phyloP scores from a whole-genome alignment of 176 grass and related monocot species.

The Paspalum vaginatum region DNA sequence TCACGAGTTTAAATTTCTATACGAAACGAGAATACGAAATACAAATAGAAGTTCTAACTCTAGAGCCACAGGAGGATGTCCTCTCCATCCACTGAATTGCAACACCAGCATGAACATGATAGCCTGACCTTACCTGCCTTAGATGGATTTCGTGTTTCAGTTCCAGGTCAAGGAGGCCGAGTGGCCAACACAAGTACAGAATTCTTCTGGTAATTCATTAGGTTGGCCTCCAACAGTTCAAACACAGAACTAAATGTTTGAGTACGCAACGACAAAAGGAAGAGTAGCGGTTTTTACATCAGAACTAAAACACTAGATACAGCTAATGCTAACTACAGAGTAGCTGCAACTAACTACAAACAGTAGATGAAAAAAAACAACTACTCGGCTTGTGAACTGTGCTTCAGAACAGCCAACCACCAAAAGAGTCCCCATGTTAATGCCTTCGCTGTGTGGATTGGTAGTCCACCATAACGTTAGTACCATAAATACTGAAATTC shows the following conservation, averaged over 20 bases:
- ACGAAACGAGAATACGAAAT: background rate
- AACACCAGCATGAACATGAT: background rate
- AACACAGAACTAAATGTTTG: conserved; percentile 16
- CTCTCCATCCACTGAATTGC: background rate
- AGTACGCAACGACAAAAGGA: conserved; percentile 22
- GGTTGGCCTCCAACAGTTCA: conserved; percentile 4
- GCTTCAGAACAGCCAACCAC: conserved; percentile 5
- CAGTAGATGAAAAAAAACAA: background rate
- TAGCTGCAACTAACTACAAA: conserved; percentile 28
- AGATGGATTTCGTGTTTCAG: background rate
- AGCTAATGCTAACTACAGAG: conserved; percentile 41
- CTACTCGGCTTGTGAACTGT: background rate
- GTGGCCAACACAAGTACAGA: background rate
- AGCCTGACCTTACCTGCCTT: background rate
- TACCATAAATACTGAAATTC: conserved; percentile 27
- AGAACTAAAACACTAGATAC: conserved; percentile 34
- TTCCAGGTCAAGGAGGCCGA: conserved; percentile 6
- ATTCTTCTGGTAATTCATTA: background rate
- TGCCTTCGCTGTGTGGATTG: conserved; percentile 14
- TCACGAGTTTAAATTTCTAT: background rate
- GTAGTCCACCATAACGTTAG: conserved; percentile 27
- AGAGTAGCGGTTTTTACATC: conserved; percentile 16
- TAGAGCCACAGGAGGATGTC: background rate
- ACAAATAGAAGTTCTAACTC: background rate
- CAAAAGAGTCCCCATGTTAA: background rate